Evolutionary conservation across 371 early-diverging fungal species (phyloP).

Genomic region (Sporodiniella umbellata): DNA sequence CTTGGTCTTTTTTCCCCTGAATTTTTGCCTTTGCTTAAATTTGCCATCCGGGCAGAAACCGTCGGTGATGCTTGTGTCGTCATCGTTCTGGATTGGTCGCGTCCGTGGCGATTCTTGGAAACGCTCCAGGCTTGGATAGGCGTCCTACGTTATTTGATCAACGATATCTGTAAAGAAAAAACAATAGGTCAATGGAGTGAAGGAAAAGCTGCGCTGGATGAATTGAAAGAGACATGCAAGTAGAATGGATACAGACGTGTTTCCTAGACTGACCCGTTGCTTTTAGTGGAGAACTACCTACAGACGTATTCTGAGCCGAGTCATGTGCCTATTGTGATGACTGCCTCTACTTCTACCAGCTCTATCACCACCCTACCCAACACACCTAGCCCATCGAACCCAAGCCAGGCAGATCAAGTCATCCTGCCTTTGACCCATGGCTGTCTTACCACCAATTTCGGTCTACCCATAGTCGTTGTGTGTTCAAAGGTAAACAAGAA

Average conservation of each 20-base stretch:
- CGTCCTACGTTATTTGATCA: conserved; percentile 53
- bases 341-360: conserved; percentile 21
- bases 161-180: conserved; percentile 50
- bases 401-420: conserved; percentile 33
- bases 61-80: conserved; percentile 61
- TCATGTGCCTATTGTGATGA: conserved; percentile 2
- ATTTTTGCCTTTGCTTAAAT: conserved; percentile 65
- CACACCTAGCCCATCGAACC: neutral
- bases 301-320: conserved; percentile 50
- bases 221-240: conserved; percentile 63
- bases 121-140: conserved; percentile 72
- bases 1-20: conserved; percentile 65
- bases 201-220: conserved; percentile 63
- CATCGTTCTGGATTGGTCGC: conserved; percentile 84
- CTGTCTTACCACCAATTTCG: conserved; percentile 74
- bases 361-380: conserved; percentile 13
- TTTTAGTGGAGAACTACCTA: conserved; percentile 48
- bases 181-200: conserved; percentile 37
- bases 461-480: conserved; percentile 81
- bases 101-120: conserved; percentile 83
- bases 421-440: conserved; percentile 71
- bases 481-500: conserved; percentile 74
- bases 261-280: neutral
- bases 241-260: neutral
- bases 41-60: conserved; percentile 64